These are phyloP conservation scores for Colletotrichum truncatum DNA, from an alignment of 2,329 filamentous ascomycete genomes.

Conservation along the genomic window DNA sequence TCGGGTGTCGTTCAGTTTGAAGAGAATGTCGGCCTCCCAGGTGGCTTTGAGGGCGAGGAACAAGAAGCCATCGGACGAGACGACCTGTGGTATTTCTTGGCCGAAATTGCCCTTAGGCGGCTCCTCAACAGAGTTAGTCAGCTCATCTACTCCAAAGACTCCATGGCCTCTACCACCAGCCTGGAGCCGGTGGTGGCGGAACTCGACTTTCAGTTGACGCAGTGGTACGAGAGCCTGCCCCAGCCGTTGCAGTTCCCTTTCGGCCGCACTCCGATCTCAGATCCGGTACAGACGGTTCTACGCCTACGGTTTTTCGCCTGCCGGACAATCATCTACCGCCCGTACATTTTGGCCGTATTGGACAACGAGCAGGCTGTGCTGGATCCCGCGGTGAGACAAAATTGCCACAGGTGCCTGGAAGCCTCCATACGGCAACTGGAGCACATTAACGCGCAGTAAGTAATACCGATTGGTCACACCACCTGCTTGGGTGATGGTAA, in stretches of 20 bases:
- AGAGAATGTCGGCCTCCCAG: constrained; percentile 80
- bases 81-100: constrained; percentile 87
- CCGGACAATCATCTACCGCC: constrained; percentile 85
- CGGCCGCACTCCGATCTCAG: constrained; percentile 70
- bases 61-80: constrained; percentile 73
- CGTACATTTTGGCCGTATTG: constrained; percentile 82
- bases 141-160: constrained; percentile 80
- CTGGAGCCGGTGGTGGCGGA: constrained; percentile 82
- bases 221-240: constrained; percentile 86
- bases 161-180: constrained; percentile 75
- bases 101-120: constrained; percentile 81
- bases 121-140: constrained; percentile 83
- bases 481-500: not conserved
- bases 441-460: constrained; percentile 80
- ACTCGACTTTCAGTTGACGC: constrained; percentile 82
- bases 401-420: constrained; percentile 83
- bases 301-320: constrained; percentile 85
- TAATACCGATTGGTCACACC: constrained; percentile 35
- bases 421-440: constrained; percentile 83
- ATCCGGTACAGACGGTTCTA: constrained; percentile 82
- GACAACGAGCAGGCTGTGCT: constrained; percentile 79
- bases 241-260: constrained; percentile 81
- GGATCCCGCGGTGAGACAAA: constrained; percentile 78
- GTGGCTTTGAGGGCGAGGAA: constrained; percentile 79
- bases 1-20: constrained; percentile 86